Evolutionary conservation across 495 filamentous ascomycete genomes (phyloP), one percentile per base, ranked within the genome.

Genomic region (Clohesyomyces aquaticus): DNA sequence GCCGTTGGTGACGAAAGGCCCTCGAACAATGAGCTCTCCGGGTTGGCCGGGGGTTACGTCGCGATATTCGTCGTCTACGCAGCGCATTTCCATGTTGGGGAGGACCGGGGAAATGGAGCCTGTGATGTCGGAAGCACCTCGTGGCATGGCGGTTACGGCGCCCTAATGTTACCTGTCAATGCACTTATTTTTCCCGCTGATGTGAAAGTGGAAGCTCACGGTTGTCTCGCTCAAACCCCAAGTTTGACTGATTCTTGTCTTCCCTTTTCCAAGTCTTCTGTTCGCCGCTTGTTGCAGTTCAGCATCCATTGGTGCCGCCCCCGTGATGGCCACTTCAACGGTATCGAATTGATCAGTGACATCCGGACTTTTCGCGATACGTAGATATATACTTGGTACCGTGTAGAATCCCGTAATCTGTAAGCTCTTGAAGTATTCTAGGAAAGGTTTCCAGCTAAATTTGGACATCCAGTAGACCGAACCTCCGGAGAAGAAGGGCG

Each of bases 151-250:
- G 12, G 68, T 67, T 8, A 65, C 19, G 50, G 67, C 28, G 54
- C 67, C 62, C 47, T 61, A 26, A 42, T 11, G 42, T 18, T n/a
- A n/a, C n/a, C n/a, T n/a, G n/a, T n/a, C n/a, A n/a, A n/a, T n/a
- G n/a, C 21, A 43, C 14, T 9, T 42, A 12, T 9, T 46, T 21
- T 10, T 3, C 18, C 2, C 19, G 29, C 28, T 2, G 35, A 2
- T n/a, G 54, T 9, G 12, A 11, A 4, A 4, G 16, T 22, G 19
- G 25, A 53, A 53, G n/a, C 52, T 55, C 25, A 61, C 64, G 14
- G 72, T 75, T 11, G 72, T 71, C 65, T 73, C 71, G 42, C 62
- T 70, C 19, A 75, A 43, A 0, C 72, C 71, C 69, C 72, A 75
- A 0, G 72, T 73, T 54, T 75, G 71, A 22, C 63, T 63, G 38